A percentile compares a stretch with the other conserved stretches of the same genome.
phyloP scores from a whole-genome alignment of 805 yeast genomes.

The Ogataea paradorogensis region DNA sequence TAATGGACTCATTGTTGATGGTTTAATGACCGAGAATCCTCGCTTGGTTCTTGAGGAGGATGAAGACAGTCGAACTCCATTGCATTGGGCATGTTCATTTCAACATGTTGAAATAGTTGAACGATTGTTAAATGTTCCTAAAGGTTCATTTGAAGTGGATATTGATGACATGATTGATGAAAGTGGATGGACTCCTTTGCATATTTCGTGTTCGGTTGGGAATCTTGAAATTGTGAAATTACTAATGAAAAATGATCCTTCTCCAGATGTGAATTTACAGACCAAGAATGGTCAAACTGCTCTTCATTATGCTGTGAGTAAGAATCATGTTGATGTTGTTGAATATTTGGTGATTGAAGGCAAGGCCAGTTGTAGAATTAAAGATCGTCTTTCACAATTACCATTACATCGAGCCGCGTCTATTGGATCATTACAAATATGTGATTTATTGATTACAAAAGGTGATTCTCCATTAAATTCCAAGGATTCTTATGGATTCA shows the following conservation, averaged over 20 bases:
- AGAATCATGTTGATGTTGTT: constrained; percentile 55
- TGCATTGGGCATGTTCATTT: constrained; percentile 86
- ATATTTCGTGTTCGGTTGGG: constrained; percentile 78
- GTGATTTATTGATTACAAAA: constrained; percentile 48
- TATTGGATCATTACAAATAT: constrained; percentile 59
- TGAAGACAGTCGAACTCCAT: constrained; percentile 72
- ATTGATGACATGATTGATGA: constrained; percentile 68
- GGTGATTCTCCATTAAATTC: constrained; percentile 65
- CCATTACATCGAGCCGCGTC: constrained; percentile 85
- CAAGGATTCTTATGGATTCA: constrained; percentile 73
- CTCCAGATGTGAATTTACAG: constrained; percentile 57
- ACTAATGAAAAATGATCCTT: constrained; percentile 49
- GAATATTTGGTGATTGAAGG: constrained; percentile 48
- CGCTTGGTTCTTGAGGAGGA: constrained; percentile 49
- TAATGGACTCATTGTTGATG: constrained; percentile 48
- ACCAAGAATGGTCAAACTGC: constrained; percentile 70
- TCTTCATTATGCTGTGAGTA: constrained; percentile 74
- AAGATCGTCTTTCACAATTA: constrained; percentile 63
- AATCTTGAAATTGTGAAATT: constrained; percentile 48
- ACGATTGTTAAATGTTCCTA: constrained; percentile 39
- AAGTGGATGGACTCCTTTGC: constrained; percentile 87
- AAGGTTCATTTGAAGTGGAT: constrained; percentile 38
- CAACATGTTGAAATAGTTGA: constrained; percentile 52
- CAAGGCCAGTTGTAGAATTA: constrained; percentile 59
- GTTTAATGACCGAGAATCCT: constrained; percentile 49